phyloP scores from a whole-genome alignment of 305 asterid genomes.

The Nicotiana rustica region DNA sequence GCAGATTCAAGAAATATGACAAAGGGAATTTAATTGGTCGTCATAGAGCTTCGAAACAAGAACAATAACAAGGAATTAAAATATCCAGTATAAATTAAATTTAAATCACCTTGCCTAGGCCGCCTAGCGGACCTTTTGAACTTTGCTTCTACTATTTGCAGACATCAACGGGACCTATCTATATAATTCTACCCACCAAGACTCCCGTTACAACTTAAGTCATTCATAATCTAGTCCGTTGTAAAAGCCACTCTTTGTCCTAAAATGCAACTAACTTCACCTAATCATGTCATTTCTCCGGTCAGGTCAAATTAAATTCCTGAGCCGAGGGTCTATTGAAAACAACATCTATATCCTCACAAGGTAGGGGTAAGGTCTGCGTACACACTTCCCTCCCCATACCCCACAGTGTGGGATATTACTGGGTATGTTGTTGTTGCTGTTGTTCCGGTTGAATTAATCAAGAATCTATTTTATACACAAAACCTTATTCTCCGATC shows the following conservation, averaged over 20 bases:
- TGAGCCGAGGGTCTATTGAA: no score
- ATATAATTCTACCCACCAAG: conserved; percentile 1
- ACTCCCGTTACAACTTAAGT: not conserved
- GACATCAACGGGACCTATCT: not conserved
- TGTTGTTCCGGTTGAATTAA: not conserved
- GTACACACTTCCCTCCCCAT: no score
- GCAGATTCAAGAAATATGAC: not conserved
- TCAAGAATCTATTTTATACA: not conserved
- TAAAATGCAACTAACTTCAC: not conserved
- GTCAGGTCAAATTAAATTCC: no score
- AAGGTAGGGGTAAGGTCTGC: no score
- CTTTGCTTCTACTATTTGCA: conserved; percentile 7
- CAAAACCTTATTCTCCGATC: not conserved
- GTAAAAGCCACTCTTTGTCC: not conserved
- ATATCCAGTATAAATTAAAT: not conserved
- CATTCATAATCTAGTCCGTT: not conserved
- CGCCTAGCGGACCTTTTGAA: not conserved
- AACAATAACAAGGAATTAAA: not conserved
- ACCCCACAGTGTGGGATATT: no score
- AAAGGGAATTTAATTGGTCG: not conserved
- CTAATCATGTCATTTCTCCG: not conserved
- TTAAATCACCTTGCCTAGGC: not conserved
- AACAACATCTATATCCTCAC: no score
- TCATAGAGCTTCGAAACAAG: not conserved
- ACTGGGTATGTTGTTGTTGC: no score